These are phyloP conservation scores for Geoglossum cookeanum DNA, from an alignment of 2,329 filamentous ascomycete species.

Conservation along the genomic window DNA sequence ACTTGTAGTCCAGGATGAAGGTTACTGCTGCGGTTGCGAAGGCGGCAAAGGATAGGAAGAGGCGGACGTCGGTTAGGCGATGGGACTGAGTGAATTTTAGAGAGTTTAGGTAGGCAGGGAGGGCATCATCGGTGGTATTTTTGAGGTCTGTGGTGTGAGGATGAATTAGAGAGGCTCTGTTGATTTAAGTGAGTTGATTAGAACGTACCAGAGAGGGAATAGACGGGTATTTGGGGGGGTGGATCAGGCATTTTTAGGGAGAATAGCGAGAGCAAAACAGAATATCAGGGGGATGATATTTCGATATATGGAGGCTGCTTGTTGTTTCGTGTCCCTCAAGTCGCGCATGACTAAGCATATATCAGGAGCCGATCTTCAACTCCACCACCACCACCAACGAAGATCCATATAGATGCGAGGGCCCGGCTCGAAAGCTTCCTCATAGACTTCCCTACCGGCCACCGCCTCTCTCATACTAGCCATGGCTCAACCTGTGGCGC, in stretches of 20 bases:
- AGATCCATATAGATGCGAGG: neutral
- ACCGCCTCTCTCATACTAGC: neutral
- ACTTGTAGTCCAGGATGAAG: conserved; percentile 81
- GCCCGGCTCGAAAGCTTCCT: neutral
- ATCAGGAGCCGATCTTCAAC: neutral
- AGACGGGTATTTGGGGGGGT: conserved; percentile 37
- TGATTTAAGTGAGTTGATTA: neutral
- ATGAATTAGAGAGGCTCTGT: neutral
- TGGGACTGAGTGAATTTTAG: conserved; percentile 73
- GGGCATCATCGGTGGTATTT: conserved; percentile 87
- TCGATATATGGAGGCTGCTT: neutral
- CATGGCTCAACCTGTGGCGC: conserved; percentile 73
- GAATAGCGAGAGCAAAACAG: neutral
- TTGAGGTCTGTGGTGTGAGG: conserved; percentile 43
- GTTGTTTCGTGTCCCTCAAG: neutral
- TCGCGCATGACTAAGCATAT: conserved; percentile 1
- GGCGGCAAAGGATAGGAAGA: conserved; percentile 65
- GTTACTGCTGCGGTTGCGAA: conserved; percentile 64
- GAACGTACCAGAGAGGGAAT: conserved; percentile 42
- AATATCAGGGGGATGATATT: neutral
- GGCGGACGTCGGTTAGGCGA: conserved; percentile 59
- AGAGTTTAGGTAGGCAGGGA: conserved; percentile 80
- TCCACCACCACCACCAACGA: neutral
- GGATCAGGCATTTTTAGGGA: conserved; percentile 18
- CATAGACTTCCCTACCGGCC: neutral